Evolutionary conservation across 306 rosid species (phyloP).

Genomic region (Sechiopsis laciniata): DNA sequence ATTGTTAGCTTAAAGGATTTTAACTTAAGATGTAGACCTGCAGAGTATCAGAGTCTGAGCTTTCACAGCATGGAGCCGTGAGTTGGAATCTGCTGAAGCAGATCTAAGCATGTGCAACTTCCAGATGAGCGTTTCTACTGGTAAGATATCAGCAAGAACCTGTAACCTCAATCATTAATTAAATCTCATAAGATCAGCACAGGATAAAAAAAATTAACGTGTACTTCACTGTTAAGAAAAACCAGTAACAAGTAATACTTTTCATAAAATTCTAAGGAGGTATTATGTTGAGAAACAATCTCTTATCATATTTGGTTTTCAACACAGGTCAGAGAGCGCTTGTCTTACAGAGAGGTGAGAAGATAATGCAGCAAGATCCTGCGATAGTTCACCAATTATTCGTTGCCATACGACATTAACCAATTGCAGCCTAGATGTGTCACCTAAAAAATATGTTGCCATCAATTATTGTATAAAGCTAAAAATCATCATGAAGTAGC

Average conservation of each 20-base stretch:
- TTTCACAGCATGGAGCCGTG: conserved; percentile 71
- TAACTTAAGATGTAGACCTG: conserved; percentile 44
- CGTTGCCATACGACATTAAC: conserved; percentile 46
- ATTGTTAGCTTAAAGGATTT: background rate
- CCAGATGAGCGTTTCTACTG: conserved; percentile 76
- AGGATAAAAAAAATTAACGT: conserved; percentile 26
- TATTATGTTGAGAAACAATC: conserved; percentile 7
- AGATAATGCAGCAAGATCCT: conserved; percentile 44
- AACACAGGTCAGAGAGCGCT: background rate
- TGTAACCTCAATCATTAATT: conserved; percentile 36
- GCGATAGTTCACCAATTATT: conserved; percentile 44
- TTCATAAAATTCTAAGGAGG: background rate
- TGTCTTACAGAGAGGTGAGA: conserved; percentile 64
- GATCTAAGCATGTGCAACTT: conserved; percentile 64
- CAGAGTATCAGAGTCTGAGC: conserved; percentile 69
- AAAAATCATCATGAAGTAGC: background rate
- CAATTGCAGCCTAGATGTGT: conserved; percentile 38
- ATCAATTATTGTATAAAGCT: conserved; percentile 27
- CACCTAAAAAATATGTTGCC: conserved; percentile 42
- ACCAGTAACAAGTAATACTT: background rate
- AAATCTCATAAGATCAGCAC: conserved; percentile 23
- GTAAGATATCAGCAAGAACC: conserved; percentile 72
- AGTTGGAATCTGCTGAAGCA: conserved; percentile 59
- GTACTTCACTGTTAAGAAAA: conserved; percentile 6
- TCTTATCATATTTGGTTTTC: background rate